Percentiles rank a stretch among this genome's conserved stretches.
These are phyloP conservation scores for cucumber (Cucumis sativus) DNA, from an alignment of 306 rosid species.

Conservation along the genomic window DNA sequence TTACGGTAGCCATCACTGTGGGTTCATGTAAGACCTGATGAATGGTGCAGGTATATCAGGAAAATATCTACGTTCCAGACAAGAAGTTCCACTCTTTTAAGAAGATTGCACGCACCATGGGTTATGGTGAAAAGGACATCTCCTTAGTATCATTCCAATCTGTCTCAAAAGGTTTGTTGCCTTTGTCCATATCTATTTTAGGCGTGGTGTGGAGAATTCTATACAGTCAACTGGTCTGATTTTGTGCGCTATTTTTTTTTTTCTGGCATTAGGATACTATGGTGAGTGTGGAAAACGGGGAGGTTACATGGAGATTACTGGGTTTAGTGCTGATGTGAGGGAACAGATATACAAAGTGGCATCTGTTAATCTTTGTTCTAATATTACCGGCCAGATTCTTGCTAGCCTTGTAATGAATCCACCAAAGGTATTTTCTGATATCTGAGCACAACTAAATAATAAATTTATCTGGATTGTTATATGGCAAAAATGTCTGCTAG, in stretches of 20 bases:
- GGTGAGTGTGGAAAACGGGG: conserved; percentile 97
- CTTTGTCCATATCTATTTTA: neutral
- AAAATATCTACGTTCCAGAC: conserved; percentile 71
- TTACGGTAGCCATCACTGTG: neutral
- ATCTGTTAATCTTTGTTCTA: conserved; percentile 88
- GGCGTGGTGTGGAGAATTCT: neutral
- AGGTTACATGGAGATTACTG: conserved; percentile 93
- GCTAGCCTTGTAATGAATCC: conserved; percentile 94
- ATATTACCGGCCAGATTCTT: conserved; percentile 87
- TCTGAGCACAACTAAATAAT: neutral
- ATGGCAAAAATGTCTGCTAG: neutral
- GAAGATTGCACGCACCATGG: conserved; percentile 70
- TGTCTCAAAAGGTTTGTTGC: conserved; percentile 69
- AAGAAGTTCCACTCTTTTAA: conserved; percentile 82
- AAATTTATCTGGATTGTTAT: neutral
- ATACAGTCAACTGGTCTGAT: neutral
- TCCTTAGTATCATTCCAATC: conserved; percentile 77
- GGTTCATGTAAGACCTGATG: neutral
- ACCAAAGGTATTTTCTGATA: conserved; percentile 48
- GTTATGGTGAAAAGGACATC: conserved; percentile 61
- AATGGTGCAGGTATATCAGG: conserved; percentile 66
- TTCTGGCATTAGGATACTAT: conserved; percentile 47
- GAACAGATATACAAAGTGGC: conserved; percentile 88
- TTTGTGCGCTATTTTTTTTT: neutral
- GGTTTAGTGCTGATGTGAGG: conserved; percentile 59